Evolutionary conservation across 2,329 filamentous ascomycete species (phyloP), one percentile per base, ranked within the genome.

Genomic region (Fusarium sp.): DNA sequence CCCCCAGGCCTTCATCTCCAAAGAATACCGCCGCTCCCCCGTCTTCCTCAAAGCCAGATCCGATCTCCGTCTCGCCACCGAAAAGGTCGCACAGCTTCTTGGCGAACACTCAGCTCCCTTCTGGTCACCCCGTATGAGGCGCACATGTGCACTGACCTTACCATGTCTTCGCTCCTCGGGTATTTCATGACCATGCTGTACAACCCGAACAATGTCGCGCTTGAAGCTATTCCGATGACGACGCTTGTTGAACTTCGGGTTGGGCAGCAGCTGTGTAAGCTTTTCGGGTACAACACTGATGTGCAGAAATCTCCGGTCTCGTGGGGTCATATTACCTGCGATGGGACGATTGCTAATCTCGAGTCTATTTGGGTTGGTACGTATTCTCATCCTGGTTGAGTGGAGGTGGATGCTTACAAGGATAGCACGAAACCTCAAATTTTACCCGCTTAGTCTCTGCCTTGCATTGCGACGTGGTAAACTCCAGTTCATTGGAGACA

Each of bases 131-230:
- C 81, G 84, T 87, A 87, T 74, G 79, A 85, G 52, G 85, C 79
- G 8, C 85, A 87, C 62, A 87, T 87, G 85, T 82, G 79, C 56
- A 83, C 81, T 26, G 82, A 86, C 63, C 55, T 85, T 74, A 82
- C 77, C 52, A 86, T 86, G 82, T 78, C 85, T 0, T 79, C 82
- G 3, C 59, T 86, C 6, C 78, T 86, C 7, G 85, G 85, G 2
- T 86, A 86, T 72, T 84, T 86, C 34, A 85, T 85, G 80, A 85
- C 85, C 0, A 87, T 87, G 85, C 39, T 87, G 30, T 87, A 86
- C 66, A 87, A 87, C 54, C 85, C 85, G 0, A 87, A 87, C 78
- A 87, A 87, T 41, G 83, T 87, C 3, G 79, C 84, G 3, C 73
- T 85, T 0, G 85, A 87, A 66, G 85, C 82, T 3, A 86, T 84